Conservation (phyloP, 164 flowering plant genomes). For the Liquidambar formosana region DNA sequence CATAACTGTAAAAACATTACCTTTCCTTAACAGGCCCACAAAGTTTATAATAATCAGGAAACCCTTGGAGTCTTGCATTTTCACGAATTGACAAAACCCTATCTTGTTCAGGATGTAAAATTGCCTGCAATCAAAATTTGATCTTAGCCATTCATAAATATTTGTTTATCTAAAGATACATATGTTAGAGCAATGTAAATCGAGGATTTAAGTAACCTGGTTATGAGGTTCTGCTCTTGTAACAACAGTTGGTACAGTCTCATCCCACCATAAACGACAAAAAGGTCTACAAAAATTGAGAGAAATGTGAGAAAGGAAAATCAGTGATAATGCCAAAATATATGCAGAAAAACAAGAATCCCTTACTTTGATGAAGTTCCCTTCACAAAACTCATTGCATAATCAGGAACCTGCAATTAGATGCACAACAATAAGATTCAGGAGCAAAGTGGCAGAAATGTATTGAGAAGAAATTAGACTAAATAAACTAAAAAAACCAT, state of each 20-base stretch:
- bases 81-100: conserved; percentile 82
- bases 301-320: background rate
- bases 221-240: conserved; percentile 93
- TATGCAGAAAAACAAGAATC: background rate
- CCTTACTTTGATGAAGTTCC: conserved; percentile 77
- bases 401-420: conserved; percentile 67
- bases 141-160: background rate
- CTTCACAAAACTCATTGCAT: conserved; percentile 60
- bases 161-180: background rate
- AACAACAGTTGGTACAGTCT: conserved; percentile 81
- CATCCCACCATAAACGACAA: conserved; percentile 86
- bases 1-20: conserved; percentile 25
- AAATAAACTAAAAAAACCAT: background rate
- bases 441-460: background rate
- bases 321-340: background rate
- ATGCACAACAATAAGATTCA: background rate
- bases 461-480: background rate
- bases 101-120: conserved; percentile 77
- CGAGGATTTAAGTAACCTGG: conserved; percentile 41
- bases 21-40: conserved; percentile 52
- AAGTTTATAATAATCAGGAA: conserved; percentile 56
- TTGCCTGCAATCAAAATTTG: conserved; percentile 26
- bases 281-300: conserved; percentile 61
- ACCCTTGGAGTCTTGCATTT: conserved; percentile 76
- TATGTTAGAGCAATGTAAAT: background rate